Base-by-base conservation (phyloP, 768 basidiomycete species). In the Mrakia blollopis region DNA sequence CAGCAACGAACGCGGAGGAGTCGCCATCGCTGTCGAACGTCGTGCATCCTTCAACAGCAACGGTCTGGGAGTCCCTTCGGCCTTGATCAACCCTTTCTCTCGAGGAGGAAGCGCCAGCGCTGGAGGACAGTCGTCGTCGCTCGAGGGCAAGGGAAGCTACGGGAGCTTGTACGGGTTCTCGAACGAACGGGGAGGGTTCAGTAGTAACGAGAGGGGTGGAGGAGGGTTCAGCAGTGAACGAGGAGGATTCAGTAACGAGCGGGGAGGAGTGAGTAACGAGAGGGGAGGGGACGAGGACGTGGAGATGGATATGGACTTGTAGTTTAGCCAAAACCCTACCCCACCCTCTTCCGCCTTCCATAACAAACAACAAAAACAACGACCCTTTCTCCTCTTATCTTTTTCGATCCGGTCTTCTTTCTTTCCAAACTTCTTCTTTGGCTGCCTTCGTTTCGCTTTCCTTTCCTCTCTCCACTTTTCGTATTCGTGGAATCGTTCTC, bases 131-230 rank as follows among this genome's bases (percentile, higher is more conserved):
- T n/a, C 39, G 35, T 41, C 47, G 47, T 50, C 47, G 11, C 47
- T 50, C 47, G 47, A 50, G 47, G 13, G 16, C 16, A 50, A 39
- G 21, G 35, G 39, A 39, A 39, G 65, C 37, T n/a, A 39, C 35
- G 37, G 65, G 35, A n/a, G 63, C 30, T 30, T 37, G 32, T 65
- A 37, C 32, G 63, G 32, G 63, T 65, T 35, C 32, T 65, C 63
- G 63, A 65, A 65, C 32, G 63, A 65, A 32, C 63, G 63, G 23
- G 63, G 30, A 8, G 63, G 63, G 63, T 65, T 35, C 63, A 65
- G 63, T 14, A 65, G 32, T 35, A 35, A 30, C 47, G 47, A 50
- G 57, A 28, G 57, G n/a, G 25, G 57, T 57, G 25, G 57, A 16
- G 57, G 57, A 57, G 65, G 35, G 63, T 67, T 37, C 63, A 35